Percentiles rank a stretch among this genome's conserved stretches.
Conservation (phyloP, 2,329 filamentous ascomycete species). For the Neocucurbitaria cava region DNA sequence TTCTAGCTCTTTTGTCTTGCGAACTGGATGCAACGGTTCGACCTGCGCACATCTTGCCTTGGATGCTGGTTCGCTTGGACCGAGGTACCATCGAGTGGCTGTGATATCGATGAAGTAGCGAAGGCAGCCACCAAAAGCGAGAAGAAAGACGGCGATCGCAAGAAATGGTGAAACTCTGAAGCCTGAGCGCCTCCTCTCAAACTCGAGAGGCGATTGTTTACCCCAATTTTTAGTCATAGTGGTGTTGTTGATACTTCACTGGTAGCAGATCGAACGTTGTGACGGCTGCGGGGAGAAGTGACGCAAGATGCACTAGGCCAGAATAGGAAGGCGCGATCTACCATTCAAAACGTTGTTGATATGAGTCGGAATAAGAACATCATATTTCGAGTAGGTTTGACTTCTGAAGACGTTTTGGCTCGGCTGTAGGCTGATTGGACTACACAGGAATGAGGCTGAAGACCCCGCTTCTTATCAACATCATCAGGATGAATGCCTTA, state of each 20-base stretch:
- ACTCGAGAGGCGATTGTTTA: conserved; percentile 6
- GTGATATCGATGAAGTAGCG: conserved; percentile 16
- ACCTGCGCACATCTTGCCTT: conserved; percentile 37
- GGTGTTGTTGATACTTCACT: conserved; percentile 3
- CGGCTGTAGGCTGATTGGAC: too few species aligned
- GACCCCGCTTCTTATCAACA: too few species aligned
- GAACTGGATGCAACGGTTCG: conserved; percentile 32
- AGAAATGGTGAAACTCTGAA: conserved; percentile 5
- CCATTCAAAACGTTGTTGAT: neutral
- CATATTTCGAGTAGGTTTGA: too few species aligned
- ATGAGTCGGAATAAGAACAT: too few species aligned
- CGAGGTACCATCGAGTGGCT: conserved; percentile 17
- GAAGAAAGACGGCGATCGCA: conserved; percentile 9
- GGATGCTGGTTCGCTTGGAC: neutral
- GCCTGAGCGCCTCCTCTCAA: neutral
- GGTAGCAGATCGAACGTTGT: conserved; percentile 3
- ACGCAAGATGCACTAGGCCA: neutral
- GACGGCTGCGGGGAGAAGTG: neutral
- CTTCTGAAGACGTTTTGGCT: neutral
- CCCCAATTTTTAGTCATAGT: conserved; percentile 26
- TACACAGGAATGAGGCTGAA: too few species aligned
- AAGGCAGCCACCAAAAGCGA: conserved; percentile 2
- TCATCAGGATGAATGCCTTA: too few species aligned
- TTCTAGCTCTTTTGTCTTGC: conserved; percentile 34
- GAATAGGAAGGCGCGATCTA: neutral